These are phyloP conservation scores for Groenewaldozyma tartarivorans DNA, from an alignment of 805 yeast species.

Conservation along the genomic window DNA sequence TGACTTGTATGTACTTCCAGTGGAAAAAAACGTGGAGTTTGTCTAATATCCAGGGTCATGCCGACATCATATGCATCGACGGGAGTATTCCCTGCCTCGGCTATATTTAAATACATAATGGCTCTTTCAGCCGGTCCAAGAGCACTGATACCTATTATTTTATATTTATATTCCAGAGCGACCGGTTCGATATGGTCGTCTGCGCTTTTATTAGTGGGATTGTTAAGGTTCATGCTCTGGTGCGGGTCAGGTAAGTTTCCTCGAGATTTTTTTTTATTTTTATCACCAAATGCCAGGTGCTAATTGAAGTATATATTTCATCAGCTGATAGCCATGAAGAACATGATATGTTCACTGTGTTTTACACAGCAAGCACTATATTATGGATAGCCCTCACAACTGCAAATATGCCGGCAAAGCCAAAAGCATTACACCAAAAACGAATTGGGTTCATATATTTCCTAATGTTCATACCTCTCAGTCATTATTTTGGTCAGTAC, in stretches of 20 bases:
- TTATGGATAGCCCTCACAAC: background rate
- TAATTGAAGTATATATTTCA: background rate
- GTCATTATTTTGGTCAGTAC: constrained; percentile 67
- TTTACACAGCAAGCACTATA: background rate
- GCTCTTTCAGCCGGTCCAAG: background rate
- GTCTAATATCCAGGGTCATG: too few relatives aligned
- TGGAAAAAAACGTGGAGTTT: too few relatives aligned
- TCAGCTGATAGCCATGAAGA: background rate
- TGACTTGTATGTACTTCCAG: too few relatives aligned
- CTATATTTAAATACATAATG: background rate
- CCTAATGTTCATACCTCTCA: background rate
- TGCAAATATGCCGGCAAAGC: background rate
- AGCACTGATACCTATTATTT: background rate
- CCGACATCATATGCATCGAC: background rate
- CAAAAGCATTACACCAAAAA: background rate
- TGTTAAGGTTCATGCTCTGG: background rate
- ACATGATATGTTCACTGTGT: background rate
- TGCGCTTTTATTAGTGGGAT: background rate
- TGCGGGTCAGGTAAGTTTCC: background rate
- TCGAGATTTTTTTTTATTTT: background rate
- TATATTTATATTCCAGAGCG: background rate
- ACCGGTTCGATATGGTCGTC: background rate
- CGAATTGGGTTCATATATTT: background rate
- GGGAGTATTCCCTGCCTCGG: background rate
- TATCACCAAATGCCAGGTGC: too few relatives aligned